These are phyloP conservation scores for Aaosphaeria pasadenensis DNA, from an alignment of 2,329 filamentous ascomycete species.

Conservation along the genomic window DNA sequence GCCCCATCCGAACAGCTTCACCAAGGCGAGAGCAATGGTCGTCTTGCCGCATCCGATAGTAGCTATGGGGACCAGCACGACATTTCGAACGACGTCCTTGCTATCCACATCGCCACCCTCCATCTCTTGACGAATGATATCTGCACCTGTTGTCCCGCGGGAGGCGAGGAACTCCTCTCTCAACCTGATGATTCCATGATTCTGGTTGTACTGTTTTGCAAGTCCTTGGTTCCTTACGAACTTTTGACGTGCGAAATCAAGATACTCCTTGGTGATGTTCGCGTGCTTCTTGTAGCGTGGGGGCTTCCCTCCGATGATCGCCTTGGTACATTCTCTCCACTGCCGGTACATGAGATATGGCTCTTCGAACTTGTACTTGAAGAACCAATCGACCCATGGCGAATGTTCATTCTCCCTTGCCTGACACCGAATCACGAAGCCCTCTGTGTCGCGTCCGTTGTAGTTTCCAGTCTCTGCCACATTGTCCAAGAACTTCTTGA, in stretches of 20 bases:
- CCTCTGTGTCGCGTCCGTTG: constrained; percentile 89
- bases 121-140: constrained; percentile 77
- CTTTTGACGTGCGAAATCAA: constrained; percentile 73
- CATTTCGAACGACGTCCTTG: constrained; percentile 59
- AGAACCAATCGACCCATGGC: constrained; percentile 91
- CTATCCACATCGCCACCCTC: constrained; percentile 51
- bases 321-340: constrained; percentile 96
- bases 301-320: constrained; percentile 70
- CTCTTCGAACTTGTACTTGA: constrained; percentile 99
- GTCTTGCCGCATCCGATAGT: constrained; percentile 98
- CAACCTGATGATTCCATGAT: constrained; percentile 92
- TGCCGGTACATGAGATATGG: constrained; percentile 98
- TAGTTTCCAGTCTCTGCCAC: constrained; percentile 87
- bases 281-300: constrained; percentile 83
- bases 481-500: constrained; percentile 77
- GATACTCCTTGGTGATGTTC: constrained; percentile 87
- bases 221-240: constrained; percentile 67
- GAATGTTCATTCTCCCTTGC: constrained; percentile 51
- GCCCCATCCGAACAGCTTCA: constrained; percentile 83
- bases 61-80: constrained; percentile 85
- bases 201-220: constrained; percentile 70
- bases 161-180: constrained; percentile 82
- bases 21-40: constrained; percentile 78
- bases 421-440: constrained; percentile 92
- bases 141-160: constrained; percentile 80